Evolutionary conservation across 2,329 filamentous ascomycete species (phyloP), one percentile per base, ranked within the genome.

Genomic region (Neofusicoccum ribis): DNA sequence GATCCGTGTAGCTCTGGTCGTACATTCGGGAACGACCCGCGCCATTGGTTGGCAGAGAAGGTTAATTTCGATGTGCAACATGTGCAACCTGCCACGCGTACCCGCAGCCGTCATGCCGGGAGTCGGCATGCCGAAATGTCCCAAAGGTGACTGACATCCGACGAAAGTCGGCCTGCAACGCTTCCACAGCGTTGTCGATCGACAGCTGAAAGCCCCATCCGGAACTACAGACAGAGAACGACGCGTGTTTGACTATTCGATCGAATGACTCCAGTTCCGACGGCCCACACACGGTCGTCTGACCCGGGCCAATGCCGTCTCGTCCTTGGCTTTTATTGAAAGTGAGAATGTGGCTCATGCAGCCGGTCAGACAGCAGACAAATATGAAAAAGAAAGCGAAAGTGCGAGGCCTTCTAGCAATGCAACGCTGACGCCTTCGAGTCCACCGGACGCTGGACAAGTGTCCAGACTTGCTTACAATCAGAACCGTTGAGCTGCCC

Each of bases 101-200:
- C 14, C 23, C 39, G 54, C 6, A 6, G 14, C 52, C 17, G 20
- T 14, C 15, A 12, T 20, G 7, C n/a, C 11, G 12, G 12, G 15
- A 23, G n/a, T 60, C 56, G 56, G 56, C 56, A 60, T 47, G 43
- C 56, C 56, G 56, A 51, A 37, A 5, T 11, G 43, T 31, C 27
- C 27, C 27, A 31, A 31, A n/a, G 12, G 17, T 15, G 14, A 36
- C 4, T 6, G 39, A 9, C 20, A 9, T 31, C 23, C 54, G 39
- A n/a, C 8, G 23, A 20, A 9, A 34, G 20, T 14, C 54, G 37
- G 39, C 36, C 39, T 23, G 39, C 54, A 56, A 56, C 6, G n/a
- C 12, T 17, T 36, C 27, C 5, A 11, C 14, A 39, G 37, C 37
- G 11, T 11, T 39, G 5, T 31, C 27, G 27, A 31, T 7, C 27